These are phyloP conservation scores for Euryodendron excelsum DNA, from an alignment of 148 eudicot genomes.

Conservation along the genomic window DNA sequence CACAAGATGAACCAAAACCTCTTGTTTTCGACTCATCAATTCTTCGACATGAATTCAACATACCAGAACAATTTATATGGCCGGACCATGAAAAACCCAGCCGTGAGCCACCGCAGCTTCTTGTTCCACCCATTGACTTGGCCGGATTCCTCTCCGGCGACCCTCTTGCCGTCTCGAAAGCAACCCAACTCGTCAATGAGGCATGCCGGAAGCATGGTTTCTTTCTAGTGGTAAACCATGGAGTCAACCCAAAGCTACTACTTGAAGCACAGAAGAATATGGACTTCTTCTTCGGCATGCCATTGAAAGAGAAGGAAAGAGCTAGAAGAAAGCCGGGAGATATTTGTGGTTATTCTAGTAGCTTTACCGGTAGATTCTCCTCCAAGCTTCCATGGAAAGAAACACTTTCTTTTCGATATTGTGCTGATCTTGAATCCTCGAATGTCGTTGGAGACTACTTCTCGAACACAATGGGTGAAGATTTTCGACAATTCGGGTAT, in stretches of 20 bases:
- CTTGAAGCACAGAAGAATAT: conserved; percentile 33
- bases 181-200: conserved; percentile 33
- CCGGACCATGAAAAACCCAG: conserved; percentile 55
- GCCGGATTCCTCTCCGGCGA: conserved; percentile 45
- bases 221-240: conserved; percentile 49
- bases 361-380: conserved; percentile 43
- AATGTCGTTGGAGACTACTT: conserved; percentile 36
- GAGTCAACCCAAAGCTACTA: conserved; percentile 31
- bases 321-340: conserved; percentile 43
- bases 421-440: conserved; percentile 20
- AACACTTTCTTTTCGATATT: conserved; percentile 44
- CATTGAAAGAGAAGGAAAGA: conserved; percentile 34
- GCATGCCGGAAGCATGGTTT: conserved; percentile 57
- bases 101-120: conserved; percentile 25
- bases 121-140: conserved; percentile 44
- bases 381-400: conserved; percentile 54
- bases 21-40: conserved; percentile 37
- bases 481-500: conserved; percentile 40
- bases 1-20: conserved; percentile 10
- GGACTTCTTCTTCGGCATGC: conserved; percentile 45
- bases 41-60: conserved; percentile 23
- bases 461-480: conserved; percentile 35
- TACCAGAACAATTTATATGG: conserved; percentile 59
- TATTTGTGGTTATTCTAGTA: conserved; percentile 51
- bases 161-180: conserved; percentile 16